These are phyloP conservation scores for Eragrostis nindensis DNA, from an alignment of 176 grass and related monocot species.

Conservation along the genomic window DNA sequence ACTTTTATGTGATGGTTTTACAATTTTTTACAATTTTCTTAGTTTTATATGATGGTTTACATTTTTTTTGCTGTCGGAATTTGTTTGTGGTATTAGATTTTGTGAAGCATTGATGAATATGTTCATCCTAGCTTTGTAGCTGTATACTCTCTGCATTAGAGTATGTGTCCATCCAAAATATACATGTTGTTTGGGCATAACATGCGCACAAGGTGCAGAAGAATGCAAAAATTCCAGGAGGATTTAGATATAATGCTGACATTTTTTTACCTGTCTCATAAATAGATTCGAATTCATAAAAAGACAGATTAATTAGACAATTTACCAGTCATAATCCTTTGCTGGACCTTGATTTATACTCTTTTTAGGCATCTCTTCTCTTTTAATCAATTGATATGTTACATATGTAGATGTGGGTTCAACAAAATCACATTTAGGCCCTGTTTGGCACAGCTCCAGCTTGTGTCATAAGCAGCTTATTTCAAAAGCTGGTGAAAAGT, in stretches of 20 bases:
- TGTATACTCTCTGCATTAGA: conserved; percentile 16
- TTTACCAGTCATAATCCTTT: background rate
- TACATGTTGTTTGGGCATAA: background rate
- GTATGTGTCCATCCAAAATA: conserved; percentile 7
- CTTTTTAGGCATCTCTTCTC: background rate
- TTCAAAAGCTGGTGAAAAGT: too few species aligned
- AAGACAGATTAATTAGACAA: background rate
- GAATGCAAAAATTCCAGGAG: conserved; percentile 22
- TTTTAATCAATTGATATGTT: background rate
- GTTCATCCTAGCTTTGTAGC: conserved; percentile 7
- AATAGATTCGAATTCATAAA: background rate
- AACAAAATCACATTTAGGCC: background rate
- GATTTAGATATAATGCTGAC: conserved; percentile 28
- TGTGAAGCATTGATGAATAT: background rate
- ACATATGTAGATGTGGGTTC: background rate
- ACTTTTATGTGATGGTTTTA: conserved; percentile 4
- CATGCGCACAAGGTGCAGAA: background rate
- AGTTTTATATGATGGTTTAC: conserved; percentile 19
- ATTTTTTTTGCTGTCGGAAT: background rate
- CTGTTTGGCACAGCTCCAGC: too few species aligned
- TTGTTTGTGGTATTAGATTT: background rate
- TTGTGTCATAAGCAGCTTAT: too few species aligned
- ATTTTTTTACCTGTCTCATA: background rate
- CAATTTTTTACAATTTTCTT: conserved; percentile 4
- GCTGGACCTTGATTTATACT: background rate